phyloP scores from a whole-genome alignment of 192 early-diverging fungal genomes.

The Gonapodya prolifera region DNA sequence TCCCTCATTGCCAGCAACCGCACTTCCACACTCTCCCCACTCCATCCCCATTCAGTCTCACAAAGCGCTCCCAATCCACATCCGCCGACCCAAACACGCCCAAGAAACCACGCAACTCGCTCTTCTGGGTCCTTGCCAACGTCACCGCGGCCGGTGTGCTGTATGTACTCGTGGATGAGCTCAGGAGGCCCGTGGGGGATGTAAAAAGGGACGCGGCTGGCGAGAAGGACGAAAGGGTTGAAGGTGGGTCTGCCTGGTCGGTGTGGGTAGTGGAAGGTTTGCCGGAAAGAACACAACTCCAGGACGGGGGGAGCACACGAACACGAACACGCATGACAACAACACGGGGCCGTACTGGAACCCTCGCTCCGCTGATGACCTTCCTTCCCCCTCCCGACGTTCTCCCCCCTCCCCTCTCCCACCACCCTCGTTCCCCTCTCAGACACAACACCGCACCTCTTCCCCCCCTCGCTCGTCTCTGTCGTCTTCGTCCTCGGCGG shows the following conservation, averaged over 20 bases:
- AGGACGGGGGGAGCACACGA: no score
- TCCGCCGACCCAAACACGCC: background rate
- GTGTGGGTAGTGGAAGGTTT: no score
- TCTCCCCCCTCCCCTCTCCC: background rate
- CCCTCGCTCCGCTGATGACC: background rate
- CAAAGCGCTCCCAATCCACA: background rate
- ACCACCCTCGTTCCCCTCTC: no score
- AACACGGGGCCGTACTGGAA: background rate
- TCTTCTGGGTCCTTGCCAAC: background rate
- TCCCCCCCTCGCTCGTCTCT: constrained; percentile 24
- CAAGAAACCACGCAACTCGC: background rate
- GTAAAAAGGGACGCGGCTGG: no score
- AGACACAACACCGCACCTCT: no score
- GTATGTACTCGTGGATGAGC: background rate
- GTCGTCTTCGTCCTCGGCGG: constrained; percentile 86
- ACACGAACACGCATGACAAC: no score
- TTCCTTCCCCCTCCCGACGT: background rate
- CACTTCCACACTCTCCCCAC: background rate
- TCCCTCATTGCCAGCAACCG: background rate
- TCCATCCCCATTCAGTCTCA: background rate
- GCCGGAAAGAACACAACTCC: no score
- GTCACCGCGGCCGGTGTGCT: background rate
- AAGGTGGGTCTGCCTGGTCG: no score
- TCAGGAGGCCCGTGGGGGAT: background rate
- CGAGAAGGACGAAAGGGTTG: no score